These are phyloP conservation scores for Lepidium campestre DNA, from an alignment of 441 rosid species.

Conservation along the genomic window DNA sequence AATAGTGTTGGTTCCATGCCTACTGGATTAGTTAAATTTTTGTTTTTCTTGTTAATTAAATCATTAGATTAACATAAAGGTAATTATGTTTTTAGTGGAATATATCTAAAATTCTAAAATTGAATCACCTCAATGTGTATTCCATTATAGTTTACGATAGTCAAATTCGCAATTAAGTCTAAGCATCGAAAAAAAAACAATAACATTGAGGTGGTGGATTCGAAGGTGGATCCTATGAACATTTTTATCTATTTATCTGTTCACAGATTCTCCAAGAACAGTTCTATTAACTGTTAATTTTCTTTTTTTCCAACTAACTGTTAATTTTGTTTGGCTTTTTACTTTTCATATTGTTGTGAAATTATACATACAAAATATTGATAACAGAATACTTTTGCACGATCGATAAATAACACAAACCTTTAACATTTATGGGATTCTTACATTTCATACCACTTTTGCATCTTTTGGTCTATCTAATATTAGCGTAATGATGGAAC, in stretches of 20 bases:
- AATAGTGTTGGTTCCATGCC: no score
- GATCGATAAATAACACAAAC: no score
- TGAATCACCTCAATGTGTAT: not conserved
- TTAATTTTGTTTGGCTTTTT: not conserved
- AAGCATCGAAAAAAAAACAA: not conserved
- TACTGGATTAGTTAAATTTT: no score
- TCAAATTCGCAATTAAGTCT: slow-evolving; percentile 8
- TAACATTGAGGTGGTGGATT: slow-evolving; percentile 10
- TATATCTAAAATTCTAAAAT: no score
- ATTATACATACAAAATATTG: not conserved
- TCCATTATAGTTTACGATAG: slow-evolving; percentile 13
- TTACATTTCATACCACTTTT: no score
- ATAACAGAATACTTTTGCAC: no score
- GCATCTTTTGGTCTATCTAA: no score
- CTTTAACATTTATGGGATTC: no score
- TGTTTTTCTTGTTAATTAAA: no score
- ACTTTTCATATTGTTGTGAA: not conserved
- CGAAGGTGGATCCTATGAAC: not conserved
- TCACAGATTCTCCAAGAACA: slow-evolving; percentile 1
- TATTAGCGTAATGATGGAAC: no score
- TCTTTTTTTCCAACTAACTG: not conserved
- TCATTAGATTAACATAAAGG: no score
- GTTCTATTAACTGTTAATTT: not conserved
- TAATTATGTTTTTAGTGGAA: no score
- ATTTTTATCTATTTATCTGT: not conserved